Evolutionary conservation across 2,329 filamentous ascomycete genomes (phyloP).

Genomic region (Calonectria naviculata): DNA sequence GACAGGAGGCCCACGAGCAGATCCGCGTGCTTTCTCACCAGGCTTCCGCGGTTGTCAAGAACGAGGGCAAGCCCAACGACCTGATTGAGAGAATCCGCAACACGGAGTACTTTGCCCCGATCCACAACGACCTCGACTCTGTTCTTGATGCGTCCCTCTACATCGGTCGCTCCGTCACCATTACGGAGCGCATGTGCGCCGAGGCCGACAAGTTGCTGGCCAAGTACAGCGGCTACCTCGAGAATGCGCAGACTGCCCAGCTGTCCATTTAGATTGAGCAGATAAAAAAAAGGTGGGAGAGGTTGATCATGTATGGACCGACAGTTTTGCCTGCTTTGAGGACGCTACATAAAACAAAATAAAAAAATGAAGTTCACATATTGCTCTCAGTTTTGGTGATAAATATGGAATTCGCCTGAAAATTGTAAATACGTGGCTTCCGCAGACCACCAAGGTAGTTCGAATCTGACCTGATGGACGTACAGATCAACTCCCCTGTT

Average conservation of each 20-base stretch:
- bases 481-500: no score
- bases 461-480: no score
- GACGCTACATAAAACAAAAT: no score
- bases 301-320: no score
- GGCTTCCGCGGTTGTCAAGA: constrained; percentile 28
- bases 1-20: constrained; percentile 36
- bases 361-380: no score
- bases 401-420: no score
- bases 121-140: constrained; percentile 31
- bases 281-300: no score
- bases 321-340: no score
- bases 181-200: constrained; percentile 30
- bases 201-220: constrained; percentile 28
- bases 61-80: constrained; percentile 32
- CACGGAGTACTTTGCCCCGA: constrained; percentile 33
- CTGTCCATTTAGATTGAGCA: constrained; percentile 23
- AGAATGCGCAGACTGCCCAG: constrained; percentile 25
- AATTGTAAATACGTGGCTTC: no score
- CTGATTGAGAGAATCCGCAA: constrained; percentile 30
- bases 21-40: constrained; percentile 35
- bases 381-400: no score
- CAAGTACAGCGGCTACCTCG: constrained; percentile 24
- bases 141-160: constrained; percentile 31
- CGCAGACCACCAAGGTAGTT: no score
- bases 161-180: constrained; percentile 25